Base-by-base conservation (phyloP, 2,329 filamentous ascomycete species). In the Talaromyces sp. region DNA sequence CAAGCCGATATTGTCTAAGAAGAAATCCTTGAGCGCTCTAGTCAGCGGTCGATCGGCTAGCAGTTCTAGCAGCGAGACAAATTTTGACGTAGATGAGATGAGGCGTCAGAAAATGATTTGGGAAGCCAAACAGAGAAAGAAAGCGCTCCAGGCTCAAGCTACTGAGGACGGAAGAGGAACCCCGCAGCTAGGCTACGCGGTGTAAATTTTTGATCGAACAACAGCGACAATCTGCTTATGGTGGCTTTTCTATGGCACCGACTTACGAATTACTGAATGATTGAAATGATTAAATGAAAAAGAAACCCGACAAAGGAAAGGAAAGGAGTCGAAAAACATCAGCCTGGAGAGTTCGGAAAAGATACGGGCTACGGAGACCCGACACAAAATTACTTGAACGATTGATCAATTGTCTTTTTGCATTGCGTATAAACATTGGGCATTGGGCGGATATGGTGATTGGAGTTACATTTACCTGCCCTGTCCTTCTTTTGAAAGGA, bases 11-110 rank as follows among this genome's bases (percentile, higher is more conserved):
- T 25, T 55, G n/a, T 65, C 65, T 46, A 74, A 73, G 63, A 84
- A 86, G 69, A 80, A 81, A 48, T 80, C 81, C 54, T 78, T 77
- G 50, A 76, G 76, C 60, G 77, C 83, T 40, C 75, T 82, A n/a
- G 76, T 78, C 22, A 76, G 80, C 56, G 67, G 69, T 22, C 64
- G 65, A 4, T 70, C 72, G 37, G 63, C 67, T 36, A 70, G 69
- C 61, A 66, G 67, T n/a, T 68, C 68, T 22, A 65, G 65, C 15
- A 69, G 70, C 41, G 67, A 67, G 19, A 74, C 78, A 5, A 65
- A 68, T 19, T 81, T 81, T 64, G 77, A 82, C 53, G 71, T 76
- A 33, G 77, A 80, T 33, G 77, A 79, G 56, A 75, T 78, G 67
- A 77, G 76, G 62, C 73, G 75, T 58, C 72, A 74, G 54, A 74